Evolutionary conservation across 768 basidiomycete species (phyloP), one percentile per base, ranked within the genome.

Genomic region (Butyriboletus loyo): DNA sequence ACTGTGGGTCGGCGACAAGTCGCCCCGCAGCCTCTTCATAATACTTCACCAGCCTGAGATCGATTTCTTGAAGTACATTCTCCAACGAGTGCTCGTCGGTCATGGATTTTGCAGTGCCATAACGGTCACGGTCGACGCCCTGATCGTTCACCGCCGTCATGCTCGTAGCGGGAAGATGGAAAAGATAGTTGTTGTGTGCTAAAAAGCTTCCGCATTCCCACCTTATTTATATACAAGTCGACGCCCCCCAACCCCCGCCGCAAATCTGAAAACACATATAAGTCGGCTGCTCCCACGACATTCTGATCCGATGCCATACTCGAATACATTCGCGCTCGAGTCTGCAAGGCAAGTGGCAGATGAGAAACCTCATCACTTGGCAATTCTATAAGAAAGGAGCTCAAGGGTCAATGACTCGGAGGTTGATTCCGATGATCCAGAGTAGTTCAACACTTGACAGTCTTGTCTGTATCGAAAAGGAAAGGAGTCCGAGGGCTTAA

Each of bases 1-100:
- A 83, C 84, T 73, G 68, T 13, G 84, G 83, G 64, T 86, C 83
- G 13, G 86, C 71, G 46, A 86, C 80, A 37, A 86, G 68, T 19
- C 84, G 73, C 10, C 84, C 85, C 1, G 81, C 82, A 53, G 73
- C 70, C 11, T 73, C 64, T 55, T 85, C 83, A 43, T 85, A 82
- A 52, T 80, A 82, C 0, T 64, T 49, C 22, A 63, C 46, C 34
- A 76, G 28, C 27, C 28, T 21, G 19, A 30, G 54, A 52, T 78
- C 72, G 5, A 4, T 24, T 1, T 28, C 45, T 30, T 43, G 27
- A 3, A 8, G 6, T 1, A 5, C 25, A 7, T 3, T 43, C 8
- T 55, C 44, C 15, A 53, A n/a, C n/a, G 53, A 39, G 14, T 48
- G 31, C 1, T 49, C 54, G 11, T 58, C 40, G 7, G 6, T 52